These are phyloP conservation scores for Starmerella sp. DNA, from an alignment of 805 yeast species.

Conservation along the genomic window DNA sequence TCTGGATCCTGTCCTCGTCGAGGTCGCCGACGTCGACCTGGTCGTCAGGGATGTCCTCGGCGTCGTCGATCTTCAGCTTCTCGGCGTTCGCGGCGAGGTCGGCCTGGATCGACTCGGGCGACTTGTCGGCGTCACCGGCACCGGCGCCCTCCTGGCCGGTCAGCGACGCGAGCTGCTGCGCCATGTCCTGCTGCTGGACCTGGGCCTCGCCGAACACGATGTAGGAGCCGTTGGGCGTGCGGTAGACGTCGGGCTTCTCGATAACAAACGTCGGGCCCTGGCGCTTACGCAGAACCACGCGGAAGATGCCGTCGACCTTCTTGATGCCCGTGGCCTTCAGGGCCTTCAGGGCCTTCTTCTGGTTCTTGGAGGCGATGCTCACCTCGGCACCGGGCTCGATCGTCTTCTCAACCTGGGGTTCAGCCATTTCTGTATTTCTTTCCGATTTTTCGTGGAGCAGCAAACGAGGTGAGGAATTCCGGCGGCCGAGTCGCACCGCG, in stretches of 20 bases:
- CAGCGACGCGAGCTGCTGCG: conserved; percentile 55
- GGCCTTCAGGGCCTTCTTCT: conserved; percentile 88
- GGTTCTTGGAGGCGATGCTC: conserved; percentile 74
- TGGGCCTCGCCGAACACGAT: conserved; percentile 97
- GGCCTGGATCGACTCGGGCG: conserved; percentile 25
- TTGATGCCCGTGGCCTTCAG: conserved; percentile 81
- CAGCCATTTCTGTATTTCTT: conserved; percentile 8
- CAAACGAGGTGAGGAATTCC: background rate
- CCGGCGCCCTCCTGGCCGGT: conserved; percentile 32
- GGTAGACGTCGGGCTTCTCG: conserved; percentile 91
- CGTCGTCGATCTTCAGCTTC: conserved; percentile 27
- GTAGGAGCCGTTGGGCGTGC: conserved; percentile 84
- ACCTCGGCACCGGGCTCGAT: conserved; percentile 61
- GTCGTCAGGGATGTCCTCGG: conserved; percentile 48
- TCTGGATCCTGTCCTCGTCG: conserved; percentile 66
- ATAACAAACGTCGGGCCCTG: conserved; percentile 85
- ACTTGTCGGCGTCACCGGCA: conserved; percentile 33
- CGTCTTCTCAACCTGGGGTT: conserved; percentile 42
- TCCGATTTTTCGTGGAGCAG: background rate
- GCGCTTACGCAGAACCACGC: conserved; percentile 92
- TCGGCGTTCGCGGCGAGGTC: conserved; percentile 29
- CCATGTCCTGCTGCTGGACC: conserved; percentile 68
- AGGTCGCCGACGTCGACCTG: conserved; percentile 80
- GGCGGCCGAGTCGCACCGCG: background rate
- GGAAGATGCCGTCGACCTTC: conserved; percentile 80